These are phyloP conservation scores for Aspergillus versicolor DNA, from an alignment of 2,329 filamentous ascomycete species.

Conservation along the genomic window DNA sequence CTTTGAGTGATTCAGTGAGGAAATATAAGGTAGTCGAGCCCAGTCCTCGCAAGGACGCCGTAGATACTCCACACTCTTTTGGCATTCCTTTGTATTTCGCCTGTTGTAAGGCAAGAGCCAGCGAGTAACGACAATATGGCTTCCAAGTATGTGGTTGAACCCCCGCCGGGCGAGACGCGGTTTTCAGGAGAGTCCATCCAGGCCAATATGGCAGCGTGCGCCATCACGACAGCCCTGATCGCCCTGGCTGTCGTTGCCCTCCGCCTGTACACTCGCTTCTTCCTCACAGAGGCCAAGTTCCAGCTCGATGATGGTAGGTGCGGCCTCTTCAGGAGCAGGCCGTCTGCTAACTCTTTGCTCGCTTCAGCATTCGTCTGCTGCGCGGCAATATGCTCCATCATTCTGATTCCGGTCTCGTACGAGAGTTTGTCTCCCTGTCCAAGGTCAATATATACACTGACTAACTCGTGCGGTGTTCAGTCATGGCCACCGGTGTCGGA, in stretches of 20 bases:
- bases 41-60: not conserved
- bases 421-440: not conserved
- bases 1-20: not conserved
- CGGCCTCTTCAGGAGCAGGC: not conserved
- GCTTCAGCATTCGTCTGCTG: not conserved
- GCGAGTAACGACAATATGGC: too few species aligned
- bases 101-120: too few species aligned
- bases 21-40: not conserved
- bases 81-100: too few species aligned
- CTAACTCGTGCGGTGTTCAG: not conserved
- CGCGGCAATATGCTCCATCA: not conserved
- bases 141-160: not conserved
- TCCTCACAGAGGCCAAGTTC: not conserved
- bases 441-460: not conserved
- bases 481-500: not conserved
- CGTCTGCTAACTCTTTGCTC: too few species aligned
- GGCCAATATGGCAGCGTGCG: not conserved
- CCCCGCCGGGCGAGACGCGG: not conserved
- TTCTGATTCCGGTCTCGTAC: not conserved
- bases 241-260: not conserved
- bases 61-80: too few species aligned
- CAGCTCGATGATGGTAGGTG: not conserved
- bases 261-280: not conserved
- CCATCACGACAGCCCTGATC: not conserved
- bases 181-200: not conserved